phyloP scores from a whole-genome alignment of 129 eudicot species.

The Arctium lappa region DNA sequence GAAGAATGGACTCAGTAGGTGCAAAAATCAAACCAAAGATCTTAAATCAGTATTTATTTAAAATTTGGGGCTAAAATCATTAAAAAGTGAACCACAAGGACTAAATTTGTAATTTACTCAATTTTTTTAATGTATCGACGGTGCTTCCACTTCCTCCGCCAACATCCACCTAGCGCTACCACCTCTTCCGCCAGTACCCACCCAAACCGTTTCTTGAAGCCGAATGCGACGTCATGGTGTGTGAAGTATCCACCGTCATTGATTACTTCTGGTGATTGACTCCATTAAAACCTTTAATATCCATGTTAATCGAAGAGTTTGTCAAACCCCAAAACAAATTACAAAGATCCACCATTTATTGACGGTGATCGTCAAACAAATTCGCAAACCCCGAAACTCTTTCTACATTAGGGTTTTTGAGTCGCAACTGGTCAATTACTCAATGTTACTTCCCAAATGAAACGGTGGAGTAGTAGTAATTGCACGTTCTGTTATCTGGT shows the following conservation, averaged over 20 bases:
- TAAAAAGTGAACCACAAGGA: background rate
- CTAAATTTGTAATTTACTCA: background rate
- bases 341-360: no score
- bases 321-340: background rate
- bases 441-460: no score
- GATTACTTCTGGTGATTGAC: background rate
- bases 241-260: background rate
- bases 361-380: background rate
- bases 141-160: background rate
- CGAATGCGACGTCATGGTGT: background rate
- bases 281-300: background rate
- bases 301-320: background rate
- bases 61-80: background rate
- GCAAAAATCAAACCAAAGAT: background rate
- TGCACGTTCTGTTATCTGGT: no score
- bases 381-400: background rate
- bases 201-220: no score
- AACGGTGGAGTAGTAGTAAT: no score
- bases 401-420: no score
- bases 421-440: no score
- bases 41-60: background rate
- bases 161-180: background rate
- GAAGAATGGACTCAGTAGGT: background rate
- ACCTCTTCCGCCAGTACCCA: background rate
- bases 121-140: background rate